Percentiles rank a stretch among this genome's conserved stretches.
phyloP scores from a whole-genome alignment of 306 rosid genomes.

The Sindora glabra region DNA sequence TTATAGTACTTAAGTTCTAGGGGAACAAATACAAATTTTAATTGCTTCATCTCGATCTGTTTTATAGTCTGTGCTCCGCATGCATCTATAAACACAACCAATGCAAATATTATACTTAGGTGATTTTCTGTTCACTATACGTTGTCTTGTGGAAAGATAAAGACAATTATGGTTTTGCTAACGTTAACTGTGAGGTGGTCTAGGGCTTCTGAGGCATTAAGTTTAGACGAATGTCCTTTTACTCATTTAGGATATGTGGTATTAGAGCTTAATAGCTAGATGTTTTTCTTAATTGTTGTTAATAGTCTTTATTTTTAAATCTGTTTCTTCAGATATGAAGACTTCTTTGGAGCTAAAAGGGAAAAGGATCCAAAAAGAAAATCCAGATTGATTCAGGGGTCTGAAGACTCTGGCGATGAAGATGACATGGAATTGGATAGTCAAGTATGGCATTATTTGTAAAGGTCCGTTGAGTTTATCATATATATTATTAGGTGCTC shows the following conservation, averaged over 20 bases:
- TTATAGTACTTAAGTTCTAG: not conserved
- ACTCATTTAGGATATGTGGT: not conserved
- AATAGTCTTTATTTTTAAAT: constrained; percentile 6
- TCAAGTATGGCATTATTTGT: constrained; percentile 18
- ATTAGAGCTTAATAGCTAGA: not conserved
- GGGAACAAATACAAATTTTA: not conserved
- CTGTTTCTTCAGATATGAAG: constrained; percentile 57
- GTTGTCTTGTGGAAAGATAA: not conserved
- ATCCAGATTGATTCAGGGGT: constrained; percentile 20
- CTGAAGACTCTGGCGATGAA: constrained; percentile 36
- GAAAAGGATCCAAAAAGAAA: constrained; percentile 33
- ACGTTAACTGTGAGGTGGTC: not conserved
- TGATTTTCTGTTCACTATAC: not conserved
- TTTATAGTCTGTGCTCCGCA: constrained; percentile 1
- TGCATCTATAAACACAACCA: not conserved
- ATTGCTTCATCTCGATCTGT: not conserved
- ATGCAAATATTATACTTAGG: not conserved
- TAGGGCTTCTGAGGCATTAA: no score
- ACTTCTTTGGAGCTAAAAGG: constrained; percentile 52
- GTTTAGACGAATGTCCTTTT: not conserved
- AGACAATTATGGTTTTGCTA: not conserved
- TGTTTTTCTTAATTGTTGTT: constrained; percentile 1
- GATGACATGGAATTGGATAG: constrained; percentile 30
- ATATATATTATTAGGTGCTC: not conserved
- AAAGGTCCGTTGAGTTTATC: not conserved